Base-by-base conservation (phyloP, 257 asterid species). In the Fraxinus anomala region DNA sequence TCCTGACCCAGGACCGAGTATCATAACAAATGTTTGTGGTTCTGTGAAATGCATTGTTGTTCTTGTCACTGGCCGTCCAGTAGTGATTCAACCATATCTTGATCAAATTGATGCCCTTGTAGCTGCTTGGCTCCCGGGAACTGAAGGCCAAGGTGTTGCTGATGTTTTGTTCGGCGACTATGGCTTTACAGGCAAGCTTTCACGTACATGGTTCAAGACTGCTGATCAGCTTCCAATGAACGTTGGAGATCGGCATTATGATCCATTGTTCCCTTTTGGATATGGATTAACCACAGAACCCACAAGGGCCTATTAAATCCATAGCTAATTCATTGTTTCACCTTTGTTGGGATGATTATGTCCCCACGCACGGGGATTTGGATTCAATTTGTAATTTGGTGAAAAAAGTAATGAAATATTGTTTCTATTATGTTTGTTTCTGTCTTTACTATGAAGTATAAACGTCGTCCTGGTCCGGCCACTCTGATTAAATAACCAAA, bases 101-200 rank as follows among this genome's bases (percentile, higher is more conserved):
- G 69, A 77, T 10, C 67, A 76, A 30, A 82, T 88, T 0, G 81
- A 82, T 72, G 85, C 88, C 14, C 88, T 88, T 5, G 85, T 88
- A 3, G 91, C 91, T 19, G 91, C 91, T 37, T 88, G 91, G 91
- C 85, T 86, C 37, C 91, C 91, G 0, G 91, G 91, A 14, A 68
- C 88, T 1, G 89, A 88, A 66, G 91, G 91, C 23, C 89, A 84
- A 65, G 92, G 92, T 23, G 85, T 88, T 17, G 86, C 87, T 1
- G 92, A 88, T 79, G 92, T 86, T 42, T 74, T 88, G 26, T 88
- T 88, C 2, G 92, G 92, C 0, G 86, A 86, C 56, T 84, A 84
- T 40, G 88, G 87, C 13, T 88, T 88, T 42, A 76, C 82, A 0
- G 90, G 90, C 4, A 86, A 86, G 81, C 85, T 88, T 16, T n/a